Conservation (phyloP, 441 rosid genomes). For the Cnidoscolus chayamansa region DNA sequence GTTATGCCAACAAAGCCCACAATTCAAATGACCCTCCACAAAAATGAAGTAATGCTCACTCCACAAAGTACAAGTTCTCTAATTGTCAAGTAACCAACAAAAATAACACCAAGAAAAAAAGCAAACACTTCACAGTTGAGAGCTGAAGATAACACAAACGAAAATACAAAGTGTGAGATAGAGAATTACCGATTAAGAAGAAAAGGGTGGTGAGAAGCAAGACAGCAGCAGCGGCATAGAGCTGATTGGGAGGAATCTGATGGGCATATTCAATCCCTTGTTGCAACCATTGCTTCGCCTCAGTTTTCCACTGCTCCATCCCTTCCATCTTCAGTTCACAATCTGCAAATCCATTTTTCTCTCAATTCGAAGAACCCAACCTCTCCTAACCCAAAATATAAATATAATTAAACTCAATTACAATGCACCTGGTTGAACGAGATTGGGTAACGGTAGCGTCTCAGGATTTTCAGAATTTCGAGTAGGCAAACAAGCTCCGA, state of each 20-base stretch:
- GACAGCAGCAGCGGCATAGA: constrained; percentile 58
- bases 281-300: constrained; percentile 40
- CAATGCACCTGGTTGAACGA: background rate
- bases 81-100: background rate
- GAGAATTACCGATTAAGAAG: constrained; percentile 50
- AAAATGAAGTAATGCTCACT: too few relatives aligned
- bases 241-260: constrained; percentile 58
- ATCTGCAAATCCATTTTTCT: background rate
- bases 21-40: too few relatives aligned
- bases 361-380: background rate
- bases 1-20: too few relatives aligned
- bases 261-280: constrained; percentile 47
- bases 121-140: background rate
- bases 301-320: constrained; percentile 53
- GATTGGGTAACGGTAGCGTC: background rate
- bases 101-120: background rate
- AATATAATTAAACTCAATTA: background rate
- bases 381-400: background rate
- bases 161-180: background rate
- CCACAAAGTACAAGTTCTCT: too few relatives aligned
- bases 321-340: constrained; percentile 41
- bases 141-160: background rate
- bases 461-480: background rate
- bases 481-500: background rate
- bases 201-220: constrained; percentile 50